A percentile compares a stretch with the other conserved stretches of the same genome.
These are phyloP conservation scores for Plasmopara viticola DNA, from an alignment of 352 stramenopile species.

Conservation along the genomic window DNA sequence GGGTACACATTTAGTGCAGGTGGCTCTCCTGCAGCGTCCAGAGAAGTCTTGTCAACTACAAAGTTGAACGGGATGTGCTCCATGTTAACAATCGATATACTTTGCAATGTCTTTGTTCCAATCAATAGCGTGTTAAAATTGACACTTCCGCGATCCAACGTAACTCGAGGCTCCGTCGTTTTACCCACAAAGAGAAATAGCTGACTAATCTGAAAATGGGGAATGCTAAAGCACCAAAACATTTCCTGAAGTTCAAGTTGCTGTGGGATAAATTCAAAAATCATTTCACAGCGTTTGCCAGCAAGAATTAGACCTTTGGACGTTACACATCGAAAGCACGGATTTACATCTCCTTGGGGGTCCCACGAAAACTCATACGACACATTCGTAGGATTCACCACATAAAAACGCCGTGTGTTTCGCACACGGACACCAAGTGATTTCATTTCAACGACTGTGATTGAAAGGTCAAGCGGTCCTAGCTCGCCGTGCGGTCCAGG, in stretches of 20 bases:
- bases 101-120: constrained; percentile 81
- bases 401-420: no score
- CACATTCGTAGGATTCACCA: no score
- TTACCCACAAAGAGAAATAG: constrained; percentile 90
- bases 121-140: constrained; percentile 93
- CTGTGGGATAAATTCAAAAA: no score
- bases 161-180: constrained; percentile 87
- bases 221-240: no score
- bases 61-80: constrained; percentile 93
- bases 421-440: constrained; percentile 85
- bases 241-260: no score
- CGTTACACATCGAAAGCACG: no score
- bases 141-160: constrained; percentile 81
- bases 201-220: constrained; percentile 69
- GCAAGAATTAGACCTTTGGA: no score
- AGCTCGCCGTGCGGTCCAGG: constrained; percentile 78
- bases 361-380: no score
- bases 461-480: constrained; percentile 73
- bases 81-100: constrained; percentile 86
- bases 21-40: constrained; percentile 73
- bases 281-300: no score
- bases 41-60: constrained; percentile 87
- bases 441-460: constrained; percentile 91
- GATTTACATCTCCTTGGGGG: no score
- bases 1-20: constrained; percentile 82